Evolutionary conservation across 768 basidiomycete genomes (phyloP), one percentile per base, ranked within the genome.

Genomic region (Obba rivulosa): DNA sequence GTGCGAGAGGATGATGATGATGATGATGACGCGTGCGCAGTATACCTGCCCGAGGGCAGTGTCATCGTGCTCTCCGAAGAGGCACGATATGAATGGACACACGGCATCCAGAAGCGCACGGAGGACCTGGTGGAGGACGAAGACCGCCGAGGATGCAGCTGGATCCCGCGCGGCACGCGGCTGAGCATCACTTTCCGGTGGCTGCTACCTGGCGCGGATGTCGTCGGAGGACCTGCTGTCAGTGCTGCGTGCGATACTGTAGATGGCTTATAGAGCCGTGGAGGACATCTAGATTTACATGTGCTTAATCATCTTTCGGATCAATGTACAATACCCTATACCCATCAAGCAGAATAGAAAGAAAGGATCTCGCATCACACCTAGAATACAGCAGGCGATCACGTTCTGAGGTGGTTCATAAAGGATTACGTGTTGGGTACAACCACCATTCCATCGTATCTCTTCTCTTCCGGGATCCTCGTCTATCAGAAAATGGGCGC

Each of bases 121-220:
- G 70, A 73, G 34, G 92, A 94, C 61, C 66, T 73, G 46, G 85
- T 93, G 16, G 66, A 72, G 60, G 53, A 42, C 7, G 58, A 57
- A 8, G 57, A 49, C 24, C 61, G 47, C 14, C 56, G 49, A 10
- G 25, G 4, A 59, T 22, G 35, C 7, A 49, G 38, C 22, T 72
- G 77, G 71, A 66, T 85, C 9, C 64, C 71, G 49, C 71, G 88
- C 43, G 73, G 73, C 4, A 63, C 73, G 24, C 73, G 85, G 46
- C 68, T 95, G 54, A 94, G 91, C 60, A 73, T 94, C 43, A 97
- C 92, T 7, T 85, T 90, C 62, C 75, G 92, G 45, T 92, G 91
- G 87, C 67, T 95, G 53, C 75, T 90, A 14, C 80, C 83, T 16
- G 92, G 91, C 0, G 93, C 88, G 43, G 88, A 93, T 49, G 64